Conservation (phyloP, 208 protist genomes). For the Acanthamoeba divionensis region DNA sequence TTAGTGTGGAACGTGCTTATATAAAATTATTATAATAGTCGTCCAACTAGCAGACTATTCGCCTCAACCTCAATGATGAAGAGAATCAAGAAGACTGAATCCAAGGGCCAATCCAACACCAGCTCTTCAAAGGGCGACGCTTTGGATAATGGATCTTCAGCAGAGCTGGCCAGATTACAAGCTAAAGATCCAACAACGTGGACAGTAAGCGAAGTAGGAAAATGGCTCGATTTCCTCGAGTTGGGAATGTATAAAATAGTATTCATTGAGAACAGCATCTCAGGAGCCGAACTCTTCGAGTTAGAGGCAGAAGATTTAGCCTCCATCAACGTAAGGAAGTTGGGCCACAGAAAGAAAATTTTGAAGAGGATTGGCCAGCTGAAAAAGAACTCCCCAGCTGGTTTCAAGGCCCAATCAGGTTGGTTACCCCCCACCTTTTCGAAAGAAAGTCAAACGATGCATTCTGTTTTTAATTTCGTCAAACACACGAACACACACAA, state of each 20-base stretch:
- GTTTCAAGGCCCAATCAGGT: conserved; percentile 21
- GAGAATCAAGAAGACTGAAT: too few species aligned
- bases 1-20: too few species aligned
- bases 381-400: conserved; percentile 41
- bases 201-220: conserved; percentile 49
- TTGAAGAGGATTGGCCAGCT: conserved; percentile 37
- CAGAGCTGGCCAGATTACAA: conserved; percentile 19
- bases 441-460: too few species aligned
- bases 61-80: too few species aligned
- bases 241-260: conserved; percentile 37
- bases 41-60: too few species aligned
- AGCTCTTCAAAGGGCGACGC: not conserved
- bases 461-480: too few species aligned
- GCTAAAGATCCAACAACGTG: conserved; percentile 9
- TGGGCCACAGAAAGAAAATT: conserved; percentile 39
- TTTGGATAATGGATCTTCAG: not conserved
- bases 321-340: conserved; percentile 27
- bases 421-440: too few species aligned
- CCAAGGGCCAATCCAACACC: too few species aligned
- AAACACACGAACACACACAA: too few species aligned
- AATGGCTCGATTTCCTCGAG: conserved; percentile 50
- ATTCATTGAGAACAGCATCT: conserved; percentile 55
- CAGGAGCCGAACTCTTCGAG: conserved; percentile 44
- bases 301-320: conserved; percentile 32
- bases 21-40: too few species aligned